Conservation (phyloP, 2,329 filamentous ascomycete genomes). For the Parastagonospora avenae region DNA sequence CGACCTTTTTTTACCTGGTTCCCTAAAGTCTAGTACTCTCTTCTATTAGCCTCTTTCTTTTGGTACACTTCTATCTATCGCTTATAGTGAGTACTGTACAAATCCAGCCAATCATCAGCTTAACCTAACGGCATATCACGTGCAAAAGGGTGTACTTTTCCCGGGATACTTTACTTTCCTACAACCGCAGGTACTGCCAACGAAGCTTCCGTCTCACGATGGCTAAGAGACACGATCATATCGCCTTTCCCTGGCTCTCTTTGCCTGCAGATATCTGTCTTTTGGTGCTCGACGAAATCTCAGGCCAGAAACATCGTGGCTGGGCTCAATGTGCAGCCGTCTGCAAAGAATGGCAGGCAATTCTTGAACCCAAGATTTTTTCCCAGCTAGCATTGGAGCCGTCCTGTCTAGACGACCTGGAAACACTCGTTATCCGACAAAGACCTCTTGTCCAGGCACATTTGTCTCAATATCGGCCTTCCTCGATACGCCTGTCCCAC, state of each 20-base stretch:
- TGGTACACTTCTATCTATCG: too few species aligned
- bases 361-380: not conserved
- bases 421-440: not conserved
- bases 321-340: not conserved
- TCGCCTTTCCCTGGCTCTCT: not conserved
- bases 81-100: too few species aligned
- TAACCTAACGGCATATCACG: too few species aligned
- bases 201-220: conserved; percentile 1
- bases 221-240: not conserved
- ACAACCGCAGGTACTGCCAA: conserved; percentile 3
- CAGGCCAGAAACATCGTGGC: not conserved
- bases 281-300: not conserved
- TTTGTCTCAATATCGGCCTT: not conserved
- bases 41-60: too few species aligned
- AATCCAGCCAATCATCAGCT: too few species aligned
- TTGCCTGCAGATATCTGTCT: not conserved
- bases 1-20: too few species aligned
- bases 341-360: not conserved
- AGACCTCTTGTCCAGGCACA: not conserved
- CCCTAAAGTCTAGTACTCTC: too few species aligned
- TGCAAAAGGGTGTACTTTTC: too few species aligned
- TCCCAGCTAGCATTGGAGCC: not conserved
- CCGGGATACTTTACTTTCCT: not conserved
- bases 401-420: not conserved
- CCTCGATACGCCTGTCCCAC: not conserved